Base-by-base conservation (phyloP, 2,329 filamentous ascomycete species). In the Aspergillus quadricinctus region DNA sequence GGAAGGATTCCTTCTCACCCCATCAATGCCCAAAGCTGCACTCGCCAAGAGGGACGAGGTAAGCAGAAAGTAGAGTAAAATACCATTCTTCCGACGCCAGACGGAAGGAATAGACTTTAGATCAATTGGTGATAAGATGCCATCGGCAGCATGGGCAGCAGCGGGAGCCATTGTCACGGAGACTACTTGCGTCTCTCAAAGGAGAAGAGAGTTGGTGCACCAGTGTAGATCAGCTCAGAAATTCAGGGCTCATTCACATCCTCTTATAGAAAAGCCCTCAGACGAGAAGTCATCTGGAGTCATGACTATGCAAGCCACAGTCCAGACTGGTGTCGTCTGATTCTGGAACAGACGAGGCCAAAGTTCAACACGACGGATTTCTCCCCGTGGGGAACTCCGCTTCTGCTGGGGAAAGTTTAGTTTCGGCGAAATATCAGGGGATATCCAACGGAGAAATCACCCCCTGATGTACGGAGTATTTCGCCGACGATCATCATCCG, bases 1-100 rank as follows among this genome's bases (percentile, higher is more conserved):
- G 48, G 11, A 9, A 6, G 3, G 43, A 68, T 4, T 23, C 72
- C 60, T 4, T 23, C 72, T 61, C 65, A 75, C 73, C 19, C 75
- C 76, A 41, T 77, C 76, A 45, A 77, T 76, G 14, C 76, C 76
- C 28, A 75, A 65, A 2, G 75, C 74, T 25, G 73, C 72, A 57
- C 75, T 78, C 35, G 75, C 72, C 31, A 77, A 61, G 1, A 77
- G 66, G 4, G 75, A 78, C 0, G 76, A 77, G 0, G 76, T 78
- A 17, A 78, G 68, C 3, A 78, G 61, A 40, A 78, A 77, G 60
- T 78, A 78, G 3, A 78, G 64, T 17, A 77, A 61, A 3, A 77
- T 65, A 1, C 75, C 75, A 69, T 78, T 79, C 49, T 75, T 77
- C 23, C 61, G 59, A 27, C 59, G 59, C 59, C 59, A 63, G 28